A percentile compares a stretch with the other conserved stretches of the same genome.
Evolutionary conservation across 306 rosid genomes (phyloP).

Genomic region (Gastrolobium bilobum): DNA sequence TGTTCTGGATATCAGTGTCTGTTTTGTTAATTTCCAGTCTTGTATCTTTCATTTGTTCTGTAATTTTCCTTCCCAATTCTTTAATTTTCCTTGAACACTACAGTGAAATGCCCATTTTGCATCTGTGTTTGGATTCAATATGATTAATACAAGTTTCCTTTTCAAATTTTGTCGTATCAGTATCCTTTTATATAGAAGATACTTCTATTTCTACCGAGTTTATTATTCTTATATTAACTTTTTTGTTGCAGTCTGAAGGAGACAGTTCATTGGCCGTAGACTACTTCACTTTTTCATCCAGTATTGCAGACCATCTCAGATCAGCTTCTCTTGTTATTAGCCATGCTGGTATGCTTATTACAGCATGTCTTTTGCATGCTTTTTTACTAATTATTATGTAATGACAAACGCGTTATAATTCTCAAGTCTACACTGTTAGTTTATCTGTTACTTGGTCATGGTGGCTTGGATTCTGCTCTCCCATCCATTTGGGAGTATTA

Average conservation of each 20-base stretch:
- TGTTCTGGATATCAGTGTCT: no score
- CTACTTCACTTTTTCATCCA: slow-evolving; percentile 85
- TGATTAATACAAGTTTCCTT: no score
- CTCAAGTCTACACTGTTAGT: slow-evolving; percentile 1
- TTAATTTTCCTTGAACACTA: no score
- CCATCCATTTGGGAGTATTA: not conserved
- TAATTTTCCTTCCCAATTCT: no score
- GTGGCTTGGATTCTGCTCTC: slow-evolving; percentile 38
- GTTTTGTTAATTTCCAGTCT: no score
- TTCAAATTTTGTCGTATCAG: no score
- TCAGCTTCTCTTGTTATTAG: slow-evolving; percentile 91
- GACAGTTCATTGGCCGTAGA: slow-evolving; percentile 71
- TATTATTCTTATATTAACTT: not conserved
- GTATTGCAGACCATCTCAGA: slow-evolving; percentile 83
- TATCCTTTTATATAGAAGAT: not conserved
- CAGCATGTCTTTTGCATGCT: slow-evolving; percentile 2
- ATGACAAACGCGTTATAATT: not conserved
- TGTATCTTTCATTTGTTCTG: no score
- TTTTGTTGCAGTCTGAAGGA: slow-evolving; percentile 67
- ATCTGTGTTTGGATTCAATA: no score
- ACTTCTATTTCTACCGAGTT: slow-evolving; percentile 6
- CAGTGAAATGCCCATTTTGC: no score
- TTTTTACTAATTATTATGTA: slow-evolving; percentile 13
- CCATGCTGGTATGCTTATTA: slow-evolving; percentile 73
- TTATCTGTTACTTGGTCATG: not conserved